These are phyloP conservation scores for Platismatia glauca DNA, from an alignment of 495 filamentous ascomycete genomes.

Conservation along the genomic window DNA sequence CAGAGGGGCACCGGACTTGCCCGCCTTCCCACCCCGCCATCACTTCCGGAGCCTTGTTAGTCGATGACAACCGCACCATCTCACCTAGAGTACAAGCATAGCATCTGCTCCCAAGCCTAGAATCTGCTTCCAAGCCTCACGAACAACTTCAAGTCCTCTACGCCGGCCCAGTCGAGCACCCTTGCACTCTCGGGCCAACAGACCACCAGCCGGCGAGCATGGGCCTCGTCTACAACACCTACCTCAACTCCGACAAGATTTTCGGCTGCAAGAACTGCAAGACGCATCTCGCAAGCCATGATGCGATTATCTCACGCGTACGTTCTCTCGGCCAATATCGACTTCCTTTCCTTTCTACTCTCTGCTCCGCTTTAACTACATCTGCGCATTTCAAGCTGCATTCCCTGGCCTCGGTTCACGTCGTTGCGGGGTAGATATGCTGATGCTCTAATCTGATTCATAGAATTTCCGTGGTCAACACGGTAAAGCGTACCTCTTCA, in stretches of 20 bases:
- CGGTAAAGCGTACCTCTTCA: conserved; percentile 96
- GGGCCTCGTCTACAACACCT: conserved; percentile 94
- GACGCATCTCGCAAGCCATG: conserved; percentile 86
- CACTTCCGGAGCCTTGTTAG: background rate
- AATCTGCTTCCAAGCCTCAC: background rate
- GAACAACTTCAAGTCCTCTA: background rate
- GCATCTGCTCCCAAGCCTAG: background rate
- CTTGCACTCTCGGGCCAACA: background rate
- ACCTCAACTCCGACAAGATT: conserved; percentile 80
- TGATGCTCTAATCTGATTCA: conserved; percentile 7
- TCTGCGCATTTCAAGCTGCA: background rate
- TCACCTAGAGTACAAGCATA: background rate
- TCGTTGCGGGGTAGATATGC: background rate
- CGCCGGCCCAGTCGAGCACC: background rate
- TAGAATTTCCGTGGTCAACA: conserved; percentile 99
- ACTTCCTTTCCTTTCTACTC: conserved; percentile 11
- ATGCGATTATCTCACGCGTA: conserved; percentile 93
- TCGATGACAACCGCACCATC: no score
- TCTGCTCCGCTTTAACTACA: conserved; percentile 8
- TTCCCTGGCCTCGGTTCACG: background rate
- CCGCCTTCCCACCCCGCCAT: background rate
- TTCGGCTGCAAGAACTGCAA: conserved; percentile 96
- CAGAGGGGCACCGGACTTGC: background rate
- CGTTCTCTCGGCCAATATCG: conserved; percentile 30
- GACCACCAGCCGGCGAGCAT: conserved; percentile 41